These are phyloP conservation scores for Sporobolomyces roseus DNA, from an alignment of 768 basidiomycete species.

Conservation along the genomic window DNA sequence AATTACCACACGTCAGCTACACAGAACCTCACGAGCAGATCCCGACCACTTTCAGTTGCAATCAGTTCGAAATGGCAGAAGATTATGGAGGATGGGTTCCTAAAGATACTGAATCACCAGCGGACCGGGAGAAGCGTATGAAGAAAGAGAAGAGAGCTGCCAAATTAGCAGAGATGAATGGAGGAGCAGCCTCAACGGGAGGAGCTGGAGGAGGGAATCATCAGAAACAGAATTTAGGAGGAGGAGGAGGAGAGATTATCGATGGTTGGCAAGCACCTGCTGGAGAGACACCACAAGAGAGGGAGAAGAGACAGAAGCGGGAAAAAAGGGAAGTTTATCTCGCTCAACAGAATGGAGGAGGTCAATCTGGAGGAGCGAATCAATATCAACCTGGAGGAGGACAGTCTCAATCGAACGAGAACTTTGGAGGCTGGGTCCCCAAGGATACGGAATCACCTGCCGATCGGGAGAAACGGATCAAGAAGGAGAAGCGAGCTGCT, in stretches of 20 bases:
- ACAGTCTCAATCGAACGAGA: background rate
- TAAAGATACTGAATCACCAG: conserved; percentile 21
- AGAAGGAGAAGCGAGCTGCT: conserved; percentile 34
- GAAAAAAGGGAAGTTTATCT: conserved; percentile 30
- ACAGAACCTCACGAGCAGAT: no score
- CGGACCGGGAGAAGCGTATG: conserved; percentile 37
- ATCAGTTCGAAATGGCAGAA: background rate
- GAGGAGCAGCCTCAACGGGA: background rate
- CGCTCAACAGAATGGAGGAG: conserved; percentile 5
- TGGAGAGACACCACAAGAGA: conserved; percentile 35
- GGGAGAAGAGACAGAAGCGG: conserved; percentile 40
- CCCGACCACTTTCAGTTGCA: no score
- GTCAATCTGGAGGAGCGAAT: background rate
- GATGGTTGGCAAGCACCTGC: conserved; percentile 30
- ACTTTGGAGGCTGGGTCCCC: conserved; percentile 21
- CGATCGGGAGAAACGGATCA: conserved; percentile 33
- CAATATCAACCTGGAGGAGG: background rate
- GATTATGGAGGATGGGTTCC: conserved; percentile 30
- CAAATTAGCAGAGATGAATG: conserved; percentile 6
- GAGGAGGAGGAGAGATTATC: conserved; percentile 11
- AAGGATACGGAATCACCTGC: conserved; percentile 15
- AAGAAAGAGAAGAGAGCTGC: conserved; percentile 36
- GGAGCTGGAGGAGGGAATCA: background rate
- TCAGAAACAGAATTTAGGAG: background rate
- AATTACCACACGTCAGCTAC: no score